Evolutionary conservation across 2,329 filamentous ascomycete species (phyloP).

Genomic region (Lomentospora prolificans): DNA sequence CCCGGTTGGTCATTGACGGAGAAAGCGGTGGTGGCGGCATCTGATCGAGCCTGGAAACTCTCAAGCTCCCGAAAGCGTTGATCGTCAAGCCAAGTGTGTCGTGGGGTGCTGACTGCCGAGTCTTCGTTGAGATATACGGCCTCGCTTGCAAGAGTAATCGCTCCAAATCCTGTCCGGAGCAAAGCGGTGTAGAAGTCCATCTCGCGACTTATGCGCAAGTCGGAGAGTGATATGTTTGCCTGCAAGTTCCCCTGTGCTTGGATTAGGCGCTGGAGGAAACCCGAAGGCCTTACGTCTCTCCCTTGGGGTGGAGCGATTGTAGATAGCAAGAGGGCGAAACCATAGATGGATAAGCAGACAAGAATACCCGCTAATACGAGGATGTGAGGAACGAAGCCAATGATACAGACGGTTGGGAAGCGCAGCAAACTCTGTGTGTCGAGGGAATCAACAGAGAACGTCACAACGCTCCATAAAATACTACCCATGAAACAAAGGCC

Average conservation of each 20-base stretch:
- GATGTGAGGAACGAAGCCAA: constrained; percentile 92
- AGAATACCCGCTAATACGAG: constrained; percentile 71
- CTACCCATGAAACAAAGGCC: constrained; percentile 81
- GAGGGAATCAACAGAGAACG: constrained; percentile 51
- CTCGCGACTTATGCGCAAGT: constrained; percentile 68
- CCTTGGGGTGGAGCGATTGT: constrained; percentile 31
- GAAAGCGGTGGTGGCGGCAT: too few species aligned
- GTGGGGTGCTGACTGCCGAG: constrained; percentile 59
- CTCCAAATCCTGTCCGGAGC: constrained; percentile 74
- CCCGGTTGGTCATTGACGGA: too few species aligned
- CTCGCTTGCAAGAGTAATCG: constrained; percentile 87
- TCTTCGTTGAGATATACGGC: constrained; percentile 95
- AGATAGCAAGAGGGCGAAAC: constrained; percentile 64
- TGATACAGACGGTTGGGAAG: constrained; percentile 89
- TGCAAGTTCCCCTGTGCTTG: constrained; percentile 83
- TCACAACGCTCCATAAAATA: constrained; percentile 66
- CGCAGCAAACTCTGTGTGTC: constrained; percentile 59
- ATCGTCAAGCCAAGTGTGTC: constrained; percentile 85
- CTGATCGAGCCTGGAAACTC: constrained; percentile 27
- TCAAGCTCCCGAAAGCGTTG: constrained; percentile 73
- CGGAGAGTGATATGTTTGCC: constrained; percentile 75
- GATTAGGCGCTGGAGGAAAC: constrained; percentile 50
- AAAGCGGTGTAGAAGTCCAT: constrained; percentile 96
- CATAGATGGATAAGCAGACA: constrained; percentile 68
- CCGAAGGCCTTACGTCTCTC: constrained; percentile 7